These are phyloP conservation scores for Trametes punicea DNA, from an alignment of 768 basidiomycete genomes.

Conservation along the genomic window DNA sequence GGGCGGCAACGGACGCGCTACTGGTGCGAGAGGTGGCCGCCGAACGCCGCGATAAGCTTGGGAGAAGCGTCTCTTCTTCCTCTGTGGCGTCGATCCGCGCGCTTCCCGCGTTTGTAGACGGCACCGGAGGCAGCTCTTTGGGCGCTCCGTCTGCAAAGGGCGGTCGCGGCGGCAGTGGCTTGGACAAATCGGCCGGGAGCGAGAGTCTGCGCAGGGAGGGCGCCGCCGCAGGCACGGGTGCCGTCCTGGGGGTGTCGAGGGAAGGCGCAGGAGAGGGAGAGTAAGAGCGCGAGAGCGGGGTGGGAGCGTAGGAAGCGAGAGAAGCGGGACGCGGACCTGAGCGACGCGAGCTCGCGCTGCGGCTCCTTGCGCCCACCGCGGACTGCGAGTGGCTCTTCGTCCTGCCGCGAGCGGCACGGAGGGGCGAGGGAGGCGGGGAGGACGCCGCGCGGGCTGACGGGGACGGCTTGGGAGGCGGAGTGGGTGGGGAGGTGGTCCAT, in stretches of 20 bases:
- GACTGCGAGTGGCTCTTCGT: constrained; percentile 2
- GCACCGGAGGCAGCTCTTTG: constrained; percentile 9
- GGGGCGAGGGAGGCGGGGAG: neutral
- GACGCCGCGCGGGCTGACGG: neutral
- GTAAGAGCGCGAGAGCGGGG: constrained; percentile 30
- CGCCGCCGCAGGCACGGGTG: neutral
- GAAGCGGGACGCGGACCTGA: constrained; percentile 30
- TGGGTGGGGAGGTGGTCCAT: constrained; percentile 59
- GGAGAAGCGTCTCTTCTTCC: constrained; percentile 8
- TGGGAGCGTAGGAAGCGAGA: constrained; percentile 36
- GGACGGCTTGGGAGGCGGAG: constrained; percentile 41
- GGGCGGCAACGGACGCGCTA: neutral
- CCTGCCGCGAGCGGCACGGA: constrained; percentile 7
- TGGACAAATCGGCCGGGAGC: constrained; percentile 19
- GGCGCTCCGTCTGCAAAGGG: constrained; percentile 2
- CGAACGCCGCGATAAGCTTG: constrained; percentile 18
- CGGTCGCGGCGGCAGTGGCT: constrained; percentile 14
- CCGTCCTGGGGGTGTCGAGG: neutral
- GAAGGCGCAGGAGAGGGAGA: constrained; percentile 44
- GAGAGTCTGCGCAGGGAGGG: constrained; percentile 11
- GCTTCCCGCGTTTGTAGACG: neutral
- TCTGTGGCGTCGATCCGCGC: constrained; percentile 2
- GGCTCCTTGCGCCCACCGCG: neutral
- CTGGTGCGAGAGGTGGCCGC: neutral
- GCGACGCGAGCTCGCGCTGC: constrained; percentile 23